Evolutionary conservation across 108 stramenopile genomes (phyloP).

Genomic region (Conticribra weissflogii): DNA sequence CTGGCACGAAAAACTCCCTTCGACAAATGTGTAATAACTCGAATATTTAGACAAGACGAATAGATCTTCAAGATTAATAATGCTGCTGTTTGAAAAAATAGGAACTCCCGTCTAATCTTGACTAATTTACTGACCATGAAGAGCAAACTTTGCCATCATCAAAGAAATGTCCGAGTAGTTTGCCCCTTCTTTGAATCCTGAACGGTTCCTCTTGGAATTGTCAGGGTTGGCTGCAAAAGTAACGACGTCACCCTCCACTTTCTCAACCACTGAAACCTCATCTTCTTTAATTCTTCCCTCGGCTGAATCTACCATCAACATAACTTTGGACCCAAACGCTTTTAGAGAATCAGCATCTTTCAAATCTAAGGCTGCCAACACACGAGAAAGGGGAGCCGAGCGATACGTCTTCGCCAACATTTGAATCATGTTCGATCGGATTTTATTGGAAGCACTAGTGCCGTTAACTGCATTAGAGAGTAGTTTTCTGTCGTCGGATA

Average conservation of each 20-base stretch:
- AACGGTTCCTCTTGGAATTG: conserved; percentile 73
- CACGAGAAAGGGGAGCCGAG: conserved; percentile 56
- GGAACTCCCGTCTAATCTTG: background rate
- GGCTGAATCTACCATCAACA: conserved; percentile 29
- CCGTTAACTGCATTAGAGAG: conserved; percentile 47
- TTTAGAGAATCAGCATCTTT: conserved; percentile 45
- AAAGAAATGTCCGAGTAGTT: conserved; percentile 40
- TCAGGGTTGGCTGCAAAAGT: conserved; percentile 65
- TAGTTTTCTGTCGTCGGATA: conserved; percentile 46
- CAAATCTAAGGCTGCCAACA: conserved; percentile 62
- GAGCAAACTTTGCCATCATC: conserved; percentile 45
- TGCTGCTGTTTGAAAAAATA: no score
- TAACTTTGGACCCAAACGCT: conserved; percentile 37
- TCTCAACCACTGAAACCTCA: conserved; percentile 37
- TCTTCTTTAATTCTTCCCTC: conserved; percentile 39
- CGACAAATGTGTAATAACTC: no score
- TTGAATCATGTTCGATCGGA: conserved; percentile 60
- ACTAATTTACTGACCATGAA: conserved; percentile 28
- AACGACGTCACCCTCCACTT: conserved; percentile 56
- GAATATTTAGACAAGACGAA: no score
- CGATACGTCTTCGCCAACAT: conserved; percentile 74
- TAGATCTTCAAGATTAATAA: no score
- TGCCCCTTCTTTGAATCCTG: conserved; percentile 53
- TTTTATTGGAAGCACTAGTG: conserved; percentile 33
- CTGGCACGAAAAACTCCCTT: no score